phyloP scores from a whole-genome alignment of 23 red algal genomes.

The Gracilaria domingensis region DNA sequence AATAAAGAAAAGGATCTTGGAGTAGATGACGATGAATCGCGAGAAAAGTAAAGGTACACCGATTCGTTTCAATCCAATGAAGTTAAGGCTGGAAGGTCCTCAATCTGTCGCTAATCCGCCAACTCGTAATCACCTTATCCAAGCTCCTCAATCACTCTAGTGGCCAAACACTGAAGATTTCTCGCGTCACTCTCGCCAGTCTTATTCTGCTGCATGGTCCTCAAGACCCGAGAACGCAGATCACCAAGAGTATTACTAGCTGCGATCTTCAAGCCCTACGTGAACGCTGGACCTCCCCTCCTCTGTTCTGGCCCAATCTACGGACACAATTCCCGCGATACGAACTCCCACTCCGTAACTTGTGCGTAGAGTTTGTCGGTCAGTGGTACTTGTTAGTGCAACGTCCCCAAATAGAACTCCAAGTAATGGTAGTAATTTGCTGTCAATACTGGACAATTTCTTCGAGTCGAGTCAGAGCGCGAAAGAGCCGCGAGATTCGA shows the following conservation, averaged over 20 bases:
- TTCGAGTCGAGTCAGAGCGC: too few species aligned
- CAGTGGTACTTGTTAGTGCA: constrained; percentile 9
- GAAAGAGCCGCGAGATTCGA: too few species aligned
- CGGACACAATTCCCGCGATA: constrained; percentile 53
- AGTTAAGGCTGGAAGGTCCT: too few species aligned
- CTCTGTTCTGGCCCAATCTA: constrained; percentile 55
- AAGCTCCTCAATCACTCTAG: constrained; percentile 25
- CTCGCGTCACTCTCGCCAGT: constrained; percentile 42
- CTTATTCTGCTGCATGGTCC: background rate
- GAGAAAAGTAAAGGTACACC: too few species aligned
- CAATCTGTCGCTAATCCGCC: too few species aligned
- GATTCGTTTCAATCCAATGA: too few species aligned
- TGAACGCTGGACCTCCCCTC: constrained; percentile 37
- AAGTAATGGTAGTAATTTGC: constrained; percentile 44
- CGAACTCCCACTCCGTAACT: constrained; percentile 63
- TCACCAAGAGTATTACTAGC: constrained; percentile 55
- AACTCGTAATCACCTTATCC: background rate
- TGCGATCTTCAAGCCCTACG: constrained; percentile 63
- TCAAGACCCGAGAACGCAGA: background rate
- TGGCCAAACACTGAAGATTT: constrained; percentile 50
- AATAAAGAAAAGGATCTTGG: too few species aligned
- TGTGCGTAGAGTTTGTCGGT: constrained; percentile 32
- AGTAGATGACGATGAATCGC: too few species aligned
- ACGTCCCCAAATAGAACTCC: constrained; percentile 70
- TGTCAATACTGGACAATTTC: background rate